Evolutionary conservation across 2,329 filamentous ascomycete species (phyloP), one percentile per base, ranked within the genome.

Genomic region (Chaetomium olivaceum): DNA sequence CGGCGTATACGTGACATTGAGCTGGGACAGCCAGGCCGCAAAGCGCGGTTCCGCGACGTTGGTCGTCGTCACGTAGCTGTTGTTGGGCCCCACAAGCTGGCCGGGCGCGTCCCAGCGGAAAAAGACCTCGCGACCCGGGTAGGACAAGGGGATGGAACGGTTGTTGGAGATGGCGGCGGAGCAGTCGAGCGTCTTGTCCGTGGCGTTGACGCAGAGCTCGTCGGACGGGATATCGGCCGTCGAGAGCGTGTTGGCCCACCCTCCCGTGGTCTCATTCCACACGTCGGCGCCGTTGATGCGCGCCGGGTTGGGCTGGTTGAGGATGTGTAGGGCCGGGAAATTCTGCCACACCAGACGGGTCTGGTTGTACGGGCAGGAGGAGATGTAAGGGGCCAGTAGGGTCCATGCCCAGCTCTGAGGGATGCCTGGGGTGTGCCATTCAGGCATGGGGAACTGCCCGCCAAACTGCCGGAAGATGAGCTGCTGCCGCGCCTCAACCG

Each of bases 391-490:
- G 0, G 92, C 91, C 4, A 95, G 81, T 25, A 92, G 82, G 0
- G 91, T 90, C 92, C 92, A 96, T 0, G 88, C 86, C 91, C 91
- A 96, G 0, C 89, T 91, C 76, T 96, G 92, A 0, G 91, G 91
- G 27, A 94, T 88, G 48, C 91, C 91, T 6, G 87, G 82, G 72
- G 91, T 87, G 74, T 94, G 93, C 90, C 90, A 95, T 11, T 90
- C 89, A 0, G 91, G 90, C 89, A 92, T 91, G 25, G 92, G 89
- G 77, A 91, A 91, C 7, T 92, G 83, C 19, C 91, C 92, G 39
- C 87, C 83, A 75, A 95, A 92, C 74, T 95, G 91, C 23, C 92
- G 88, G 82, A 95, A 95, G 70, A 91, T 88, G 80, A 93, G 82
- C 79, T 96, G 90, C 79, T 96, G 92, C 0, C 91, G 88, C 0